phyloP scores from a whole-genome alignment of 1,284 basidiomycete genomes.

The Cerrena zonata region DNA sequence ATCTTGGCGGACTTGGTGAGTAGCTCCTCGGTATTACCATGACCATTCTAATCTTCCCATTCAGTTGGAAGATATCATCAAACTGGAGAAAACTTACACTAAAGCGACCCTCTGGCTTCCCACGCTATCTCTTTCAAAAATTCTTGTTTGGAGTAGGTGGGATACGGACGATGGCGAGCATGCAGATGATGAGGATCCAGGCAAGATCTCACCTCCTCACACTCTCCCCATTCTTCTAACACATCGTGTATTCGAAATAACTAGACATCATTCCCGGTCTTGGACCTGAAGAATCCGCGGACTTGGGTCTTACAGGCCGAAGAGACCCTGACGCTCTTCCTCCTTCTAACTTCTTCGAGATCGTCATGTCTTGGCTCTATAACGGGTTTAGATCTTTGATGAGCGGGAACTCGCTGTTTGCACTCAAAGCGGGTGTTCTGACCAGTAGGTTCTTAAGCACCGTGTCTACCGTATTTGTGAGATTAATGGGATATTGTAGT shows the following conservation, averaged over 20 bases:
- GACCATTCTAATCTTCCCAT: constrained; percentile 3
- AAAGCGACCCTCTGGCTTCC: constrained; percentile 67
- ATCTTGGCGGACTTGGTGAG: constrained; percentile 28
- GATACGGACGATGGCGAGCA: constrained; percentile 39
- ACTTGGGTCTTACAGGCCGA: constrained; percentile 50
- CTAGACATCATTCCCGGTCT: constrained; percentile 58
- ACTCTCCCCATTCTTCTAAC: neutral
- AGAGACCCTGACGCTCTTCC: constrained; percentile 75
- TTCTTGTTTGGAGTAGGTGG: constrained; percentile 41
- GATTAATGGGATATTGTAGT: too few species aligned
- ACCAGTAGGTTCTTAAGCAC: too few species aligned
- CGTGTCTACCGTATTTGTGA: too few species aligned
- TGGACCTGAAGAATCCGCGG: constrained; percentile 34
- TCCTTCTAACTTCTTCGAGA: constrained; percentile 53
- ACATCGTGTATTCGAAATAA: neutral
- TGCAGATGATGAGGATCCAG: constrained; percentile 51
- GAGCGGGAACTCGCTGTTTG: constrained; percentile 64
- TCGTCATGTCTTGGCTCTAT: constrained; percentile 44
- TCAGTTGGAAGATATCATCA: constrained; percentile 50
- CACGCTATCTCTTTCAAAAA: constrained; percentile 33
- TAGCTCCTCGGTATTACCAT: neutral
- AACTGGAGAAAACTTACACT: constrained; percentile 50
- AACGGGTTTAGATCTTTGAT: constrained; percentile 34
- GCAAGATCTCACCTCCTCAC: constrained; percentile 21
- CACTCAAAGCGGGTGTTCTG: constrained; percentile 72